Evolutionary conservation across 2,329 filamentous ascomycete genomes (phyloP).

Genomic region (Colletotrichum paranaense): DNA sequence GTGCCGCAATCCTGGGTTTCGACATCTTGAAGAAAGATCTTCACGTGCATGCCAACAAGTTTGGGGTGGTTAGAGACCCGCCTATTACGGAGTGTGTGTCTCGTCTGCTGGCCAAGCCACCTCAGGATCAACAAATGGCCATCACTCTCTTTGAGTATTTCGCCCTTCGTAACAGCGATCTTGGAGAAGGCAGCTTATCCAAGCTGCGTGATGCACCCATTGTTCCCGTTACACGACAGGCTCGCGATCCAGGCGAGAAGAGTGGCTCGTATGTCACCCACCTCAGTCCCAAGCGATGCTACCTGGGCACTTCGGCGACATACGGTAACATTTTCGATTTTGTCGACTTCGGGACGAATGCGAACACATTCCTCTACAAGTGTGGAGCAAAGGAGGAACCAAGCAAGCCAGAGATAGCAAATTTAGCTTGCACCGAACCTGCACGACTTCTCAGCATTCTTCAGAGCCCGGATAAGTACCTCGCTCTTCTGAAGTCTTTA

Average conservation of each 20-base stretch:
- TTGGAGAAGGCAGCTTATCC: constrained; percentile 70
- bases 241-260: constrained; percentile 31
- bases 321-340: constrained; percentile 97
- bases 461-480: constrained; percentile 85
- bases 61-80: constrained; percentile 87
- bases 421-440: constrained; percentile 85
- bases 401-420: constrained; percentile 85
- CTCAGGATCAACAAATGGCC: constrained; percentile 74
- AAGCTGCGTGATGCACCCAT: constrained; percentile 75
- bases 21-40: constrained; percentile 80
- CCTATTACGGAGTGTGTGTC: constrained; percentile 81
- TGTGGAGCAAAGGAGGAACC: constrained; percentile 94
- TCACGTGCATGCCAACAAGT: constrained; percentile 77
- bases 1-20: constrained; percentile 83
- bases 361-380: constrained; percentile 88
- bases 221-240: constrained; percentile 70
- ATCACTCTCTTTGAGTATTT: constrained; percentile 85
- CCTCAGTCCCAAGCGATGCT: constrained; percentile 79
- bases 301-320: constrained; percentile 76
- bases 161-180: constrained; percentile 78
- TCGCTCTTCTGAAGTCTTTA: constrained; percentile 83
- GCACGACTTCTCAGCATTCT: constrained; percentile 83
- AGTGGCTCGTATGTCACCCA: constrained; percentile 54
- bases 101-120: constrained; percentile 77
- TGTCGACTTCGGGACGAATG: constrained; percentile 90